phyloP scores from a whole-genome alignment of 148 eudicot species.

The Arctostaphylos glauca region DNA sequence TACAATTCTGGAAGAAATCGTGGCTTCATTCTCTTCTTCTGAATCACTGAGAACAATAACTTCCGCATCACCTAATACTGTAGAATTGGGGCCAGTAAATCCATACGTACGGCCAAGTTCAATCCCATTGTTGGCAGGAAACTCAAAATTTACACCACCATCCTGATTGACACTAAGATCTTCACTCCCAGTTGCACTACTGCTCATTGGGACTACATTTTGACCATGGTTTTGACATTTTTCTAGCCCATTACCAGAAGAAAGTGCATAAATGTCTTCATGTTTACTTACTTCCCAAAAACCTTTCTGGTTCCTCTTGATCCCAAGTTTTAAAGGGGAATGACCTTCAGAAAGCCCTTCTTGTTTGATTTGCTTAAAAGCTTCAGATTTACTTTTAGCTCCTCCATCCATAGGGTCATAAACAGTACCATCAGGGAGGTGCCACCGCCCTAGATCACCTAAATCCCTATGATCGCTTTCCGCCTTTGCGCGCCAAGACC shows the following conservation, averaged over 20 bases:
- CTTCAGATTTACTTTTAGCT: slow-evolving; percentile 41
- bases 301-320: slow-evolving; percentile 60
- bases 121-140: slow-evolving; percentile 34
- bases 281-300: slow-evolving; percentile 65
- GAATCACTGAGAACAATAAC: slow-evolving; percentile 77
- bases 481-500: slow-evolving; percentile 90
- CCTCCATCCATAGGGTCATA: slow-evolving; percentile 36
- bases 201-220: slow-evolving; percentile 56
- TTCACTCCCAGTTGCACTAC: slow-evolving; percentile 65
- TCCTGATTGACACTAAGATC: slow-evolving; percentile 60
- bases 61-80: slow-evolving; percentile 38
- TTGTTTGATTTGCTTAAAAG: slow-evolving; percentile 41
- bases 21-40: slow-evolving; percentile 53
- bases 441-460: slow-evolving; percentile 61
- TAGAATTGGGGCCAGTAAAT: slow-evolving; percentile 29
- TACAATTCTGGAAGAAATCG: slow-evolving; percentile 26
- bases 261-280: slow-evolving; percentile 32
- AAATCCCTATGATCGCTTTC: slow-evolving; percentile 54
- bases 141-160: slow-evolving; percentile 43
- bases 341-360: slow-evolving; percentile 28
- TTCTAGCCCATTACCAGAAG: slow-evolving; percentile 42
- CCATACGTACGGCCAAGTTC: slow-evolving; percentile 47
- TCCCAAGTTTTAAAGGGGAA: slow-evolving; percentile 54
- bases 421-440: slow-evolving; percentile 57
- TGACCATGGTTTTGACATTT: slow-evolving; percentile 34